Conservation (phyloP, 306 rosid species). For the Senna tora region DNA sequence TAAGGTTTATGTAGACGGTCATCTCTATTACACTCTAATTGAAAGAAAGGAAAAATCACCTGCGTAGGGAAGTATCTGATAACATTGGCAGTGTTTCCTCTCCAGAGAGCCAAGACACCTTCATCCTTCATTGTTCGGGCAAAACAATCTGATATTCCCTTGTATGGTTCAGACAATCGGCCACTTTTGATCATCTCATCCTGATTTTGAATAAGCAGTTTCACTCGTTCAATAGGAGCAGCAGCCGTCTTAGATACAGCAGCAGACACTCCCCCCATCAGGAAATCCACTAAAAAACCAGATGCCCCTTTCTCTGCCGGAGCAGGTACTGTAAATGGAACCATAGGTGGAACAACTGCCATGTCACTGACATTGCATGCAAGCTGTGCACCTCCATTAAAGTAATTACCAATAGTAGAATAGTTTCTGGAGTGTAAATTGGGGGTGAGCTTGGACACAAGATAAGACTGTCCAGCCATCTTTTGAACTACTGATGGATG, state of each 20-base stretch:
- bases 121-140: conserved; percentile 84
- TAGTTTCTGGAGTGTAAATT: conserved; percentile 42
- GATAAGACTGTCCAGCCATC: conserved; percentile 66
- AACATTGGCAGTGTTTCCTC: conserved; percentile 94
- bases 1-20: not conserved
- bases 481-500: conserved; percentile 77
- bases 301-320: conserved; percentile 70
- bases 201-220: conserved; percentile 82
- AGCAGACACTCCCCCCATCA: conserved; percentile 97
- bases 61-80: conserved; percentile 93
- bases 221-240: conserved; percentile 89
- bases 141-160: conserved; percentile 84
- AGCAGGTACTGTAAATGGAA: conserved; percentile 55
- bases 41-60: conserved; percentile 46
- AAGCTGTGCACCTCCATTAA: conserved; percentile 50
- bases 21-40: not conserved
- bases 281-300: conserved; percentile 65
- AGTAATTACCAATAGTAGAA: conserved; percentile 32
- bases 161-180: conserved; percentile 80
- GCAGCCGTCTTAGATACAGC: conserved; percentile 93
- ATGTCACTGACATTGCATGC: conserved; percentile 46
- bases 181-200: conserved; percentile 85
- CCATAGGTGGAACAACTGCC: conserved; percentile 43
- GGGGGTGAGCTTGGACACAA: conserved; percentile 65
- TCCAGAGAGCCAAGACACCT: conserved; percentile 78